Evolutionary conservation across 148 eudicot species (phyloP), one percentile per base, ranked within the genome.

Genomic region (Camellia japonica): DNA sequence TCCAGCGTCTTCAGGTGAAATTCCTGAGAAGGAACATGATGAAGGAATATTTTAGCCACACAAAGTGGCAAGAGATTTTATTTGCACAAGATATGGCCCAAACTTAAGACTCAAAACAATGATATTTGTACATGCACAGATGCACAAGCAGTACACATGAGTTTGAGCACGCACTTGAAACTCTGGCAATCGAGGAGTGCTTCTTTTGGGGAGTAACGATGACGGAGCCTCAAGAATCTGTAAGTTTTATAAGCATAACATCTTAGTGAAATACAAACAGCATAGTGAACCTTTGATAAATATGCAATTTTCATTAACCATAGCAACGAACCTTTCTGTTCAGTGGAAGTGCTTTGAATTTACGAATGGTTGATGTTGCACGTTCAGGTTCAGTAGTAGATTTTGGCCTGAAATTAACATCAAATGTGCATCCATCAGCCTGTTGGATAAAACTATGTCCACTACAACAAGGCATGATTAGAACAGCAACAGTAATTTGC

Each of bases 291-390:
- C 15, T 44, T 19, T 3, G 15, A 13, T 1, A 13, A 71, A 73
- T 5, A 73, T 3, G 12, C 13, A 19, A 73, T 7, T 49, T 61
- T 15, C 56, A 3, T 73, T 13, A 44, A 56, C 16, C 70, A 67
- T 59, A 38, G 30, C 56, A 46, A 80, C 76, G 13, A 58, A 93
- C 98, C 87, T 93, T 95, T 90, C 85, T 90, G 83, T 90, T 95
- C 64, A 95, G 73, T 75, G 96, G 94, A 55, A 87, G 97, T 78
- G 98, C 98, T 88, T 82, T 92, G 82, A 89, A 95, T 83, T 87
- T 85, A 79, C 77, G 78, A 64, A 84, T 68, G 51, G 86, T 82
- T 78, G 90, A 72, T 9, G 89, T 74, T 11, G 79, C 72, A 60
- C 85, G 84, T 68, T 88, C 91, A 51, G 62, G 83, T 66, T 85